Percentiles rank a stretch among this genome's conserved stretches.
These are phyloP conservation scores for Acer negundo DNA, from an alignment of 345 rosid species.

Conservation along the genomic window DNA sequence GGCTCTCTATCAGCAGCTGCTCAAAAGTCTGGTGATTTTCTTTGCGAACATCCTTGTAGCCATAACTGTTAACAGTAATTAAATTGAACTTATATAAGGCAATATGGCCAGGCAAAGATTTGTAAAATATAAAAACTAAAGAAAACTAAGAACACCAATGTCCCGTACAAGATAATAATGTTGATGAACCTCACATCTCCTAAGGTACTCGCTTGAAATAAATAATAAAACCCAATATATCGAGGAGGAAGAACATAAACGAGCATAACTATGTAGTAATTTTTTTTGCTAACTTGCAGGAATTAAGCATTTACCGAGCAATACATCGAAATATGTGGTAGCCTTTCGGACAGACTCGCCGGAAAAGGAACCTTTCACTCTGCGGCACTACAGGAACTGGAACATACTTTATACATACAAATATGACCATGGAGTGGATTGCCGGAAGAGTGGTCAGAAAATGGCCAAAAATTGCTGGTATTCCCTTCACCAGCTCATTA, in stretches of 20 bases:
- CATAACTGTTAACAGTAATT: constrained; percentile 60
- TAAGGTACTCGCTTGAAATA: constrained; percentile 1
- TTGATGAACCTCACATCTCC: background rate
- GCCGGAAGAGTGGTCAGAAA: constrained; percentile 97
- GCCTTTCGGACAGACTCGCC: constrained; percentile 81
- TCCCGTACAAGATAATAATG: background rate
- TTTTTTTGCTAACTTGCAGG: constrained; percentile 5
- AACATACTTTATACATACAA: constrained; percentile 91
- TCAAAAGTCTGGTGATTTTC: constrained; percentile 96
- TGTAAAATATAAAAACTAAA: background rate
- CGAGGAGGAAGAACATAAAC: background rate
- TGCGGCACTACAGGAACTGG: constrained; percentile 97
- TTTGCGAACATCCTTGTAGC: constrained; percentile 93
- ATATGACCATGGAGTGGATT: constrained; percentile 95
- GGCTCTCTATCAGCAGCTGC: constrained; percentile 96
- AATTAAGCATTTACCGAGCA: constrained; percentile 64
- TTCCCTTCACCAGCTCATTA: constrained; percentile 90
- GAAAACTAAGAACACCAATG: background rate
- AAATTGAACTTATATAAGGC: constrained; percentile 9
- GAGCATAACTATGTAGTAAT: background rate
- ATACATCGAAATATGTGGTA: constrained; percentile 98
- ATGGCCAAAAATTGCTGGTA: constrained; percentile 97
- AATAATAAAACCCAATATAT: background rate
- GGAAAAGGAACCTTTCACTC: constrained; percentile 95
- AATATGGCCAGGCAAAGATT: background rate